phyloP scores from a whole-genome alignment of 176 grass and related monocot species.

The Puya raimondii region DNA sequence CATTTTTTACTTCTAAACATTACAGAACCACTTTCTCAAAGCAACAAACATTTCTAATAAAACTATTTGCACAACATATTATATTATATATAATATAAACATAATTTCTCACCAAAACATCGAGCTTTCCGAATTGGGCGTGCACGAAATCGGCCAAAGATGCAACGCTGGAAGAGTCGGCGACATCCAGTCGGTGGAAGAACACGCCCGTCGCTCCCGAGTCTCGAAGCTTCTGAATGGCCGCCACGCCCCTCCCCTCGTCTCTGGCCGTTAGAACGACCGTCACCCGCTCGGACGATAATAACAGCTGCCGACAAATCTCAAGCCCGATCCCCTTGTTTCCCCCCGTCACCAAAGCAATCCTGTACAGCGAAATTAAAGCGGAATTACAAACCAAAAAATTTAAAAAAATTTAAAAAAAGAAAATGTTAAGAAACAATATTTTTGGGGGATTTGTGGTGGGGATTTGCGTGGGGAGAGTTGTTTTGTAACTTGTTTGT shows the following conservation, averaged over 20 bases:
- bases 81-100: not conserved
- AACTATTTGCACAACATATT: not conserved
- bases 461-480: no score
- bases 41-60: no score
- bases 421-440: no score
- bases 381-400: no score
- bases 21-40: not conserved
- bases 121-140: conserved; percentile 42
- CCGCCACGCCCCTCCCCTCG: conserved; percentile 40
- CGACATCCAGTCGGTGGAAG: conserved; percentile 67
- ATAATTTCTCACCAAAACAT: conserved; percentile 41
- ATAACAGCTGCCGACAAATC: conserved; percentile 55
- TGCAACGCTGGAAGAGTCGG: conserved; percentile 31
- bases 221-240: conserved; percentile 26
- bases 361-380: conserved; percentile 13
- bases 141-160: conserved; percentile 43
- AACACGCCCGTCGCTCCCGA: conserved; percentile 23
- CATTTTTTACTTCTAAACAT: not conserved
- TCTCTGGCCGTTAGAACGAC: conserved; percentile 62
- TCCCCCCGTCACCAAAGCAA: conserved; percentile 50
- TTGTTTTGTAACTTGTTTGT: no score
- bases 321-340: conserved; percentile 76
- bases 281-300: conserved; percentile 24
- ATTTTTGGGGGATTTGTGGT: no score
- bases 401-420: no score